These are phyloP conservation scores for Cadophora malorum DNA, from an alignment of 2,329 filamentous ascomycete species.

Conservation along the genomic window DNA sequence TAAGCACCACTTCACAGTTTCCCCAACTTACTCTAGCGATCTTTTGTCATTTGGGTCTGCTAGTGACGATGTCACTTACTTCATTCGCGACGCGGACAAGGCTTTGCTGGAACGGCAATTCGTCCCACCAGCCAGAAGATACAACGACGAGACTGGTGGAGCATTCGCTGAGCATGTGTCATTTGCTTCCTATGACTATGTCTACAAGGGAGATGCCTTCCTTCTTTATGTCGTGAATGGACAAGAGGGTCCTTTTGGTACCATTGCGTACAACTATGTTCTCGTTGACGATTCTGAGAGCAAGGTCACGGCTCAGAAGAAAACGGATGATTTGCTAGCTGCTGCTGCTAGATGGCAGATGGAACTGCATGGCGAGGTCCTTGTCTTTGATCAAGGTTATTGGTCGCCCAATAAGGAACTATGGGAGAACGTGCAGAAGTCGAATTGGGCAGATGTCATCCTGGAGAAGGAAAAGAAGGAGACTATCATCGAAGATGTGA, in stretches of 20 bases:
- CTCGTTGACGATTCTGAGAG: conserved; percentile 32
- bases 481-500: conserved; percentile 66
- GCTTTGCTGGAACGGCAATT: conserved; percentile 34
- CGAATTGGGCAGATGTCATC: conserved; percentile 71
- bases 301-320: conserved; percentile 34
- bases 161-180: conserved; percentile 30
- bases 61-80: conserved; percentile 33
- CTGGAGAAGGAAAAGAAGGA: conserved; percentile 70
- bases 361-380: conserved; percentile 67
- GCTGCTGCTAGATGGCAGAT: conserved; percentile 60
- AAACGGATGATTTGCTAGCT: conserved; percentile 58
- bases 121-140: conserved; percentile 37
- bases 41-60: conserved; percentile 38
- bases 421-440: conserved; percentile 60
- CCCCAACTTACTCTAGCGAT: conserved; percentile 19
- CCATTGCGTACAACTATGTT: conserved; percentile 33
- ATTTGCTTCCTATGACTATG: conserved; percentile 40
- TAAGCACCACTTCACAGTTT: conserved; percentile 37
- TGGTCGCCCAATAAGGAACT: conserved; percentile 70
- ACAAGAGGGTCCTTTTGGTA: conserved; percentile 28
- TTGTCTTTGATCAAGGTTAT: conserved; percentile 67
- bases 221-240: conserved; percentile 39
- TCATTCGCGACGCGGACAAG: conserved; percentile 22
- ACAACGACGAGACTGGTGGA: conserved; percentile 38
- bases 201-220: conserved; percentile 34